These are phyloP conservation scores for Gastrodia elata DNA, from an alignment of 106 monocot species.

Conservation along the genomic window DNA sequence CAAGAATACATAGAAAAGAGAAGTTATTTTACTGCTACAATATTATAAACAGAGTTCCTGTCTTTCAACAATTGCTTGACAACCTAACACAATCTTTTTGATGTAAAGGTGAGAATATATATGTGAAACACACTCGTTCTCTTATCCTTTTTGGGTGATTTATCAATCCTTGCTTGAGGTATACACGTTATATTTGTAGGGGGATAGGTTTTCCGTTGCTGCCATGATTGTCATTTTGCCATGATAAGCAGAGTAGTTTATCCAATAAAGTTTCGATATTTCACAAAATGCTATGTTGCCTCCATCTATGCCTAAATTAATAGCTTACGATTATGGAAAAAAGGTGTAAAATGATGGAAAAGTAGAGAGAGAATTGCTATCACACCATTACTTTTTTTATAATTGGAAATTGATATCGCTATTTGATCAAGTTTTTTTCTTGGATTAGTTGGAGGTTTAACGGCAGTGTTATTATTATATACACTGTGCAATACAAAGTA, in stretches of 20 bases:
- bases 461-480: too few species aligned
- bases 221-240: not conserved
- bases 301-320: too few species aligned
- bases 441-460: too few species aligned
- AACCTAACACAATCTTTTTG: not conserved
- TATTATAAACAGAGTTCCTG: not conserved
- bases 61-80: not conserved
- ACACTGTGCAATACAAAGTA: too few species aligned
- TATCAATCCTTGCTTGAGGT: not conserved
- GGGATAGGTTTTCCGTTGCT: not conserved
- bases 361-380: too few species aligned
- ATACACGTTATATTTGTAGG: not conserved
- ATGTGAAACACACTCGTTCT: not conserved
- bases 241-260: not conserved
- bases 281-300: too few species aligned
- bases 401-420: too few species aligned
- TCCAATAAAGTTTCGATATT: not conserved
- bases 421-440: too few species aligned
- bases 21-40: not conserved
- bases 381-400: too few species aligned
- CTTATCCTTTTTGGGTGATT: not conserved
- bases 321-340: too few species aligned
- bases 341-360: too few species aligned
- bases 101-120: not conserved
- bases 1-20: not conserved